Evolutionary conservation across 2,329 filamentous ascomycete species (phyloP), one percentile per base, ranked within the genome.

Genomic region (Fusarium keratoplasticum): DNA sequence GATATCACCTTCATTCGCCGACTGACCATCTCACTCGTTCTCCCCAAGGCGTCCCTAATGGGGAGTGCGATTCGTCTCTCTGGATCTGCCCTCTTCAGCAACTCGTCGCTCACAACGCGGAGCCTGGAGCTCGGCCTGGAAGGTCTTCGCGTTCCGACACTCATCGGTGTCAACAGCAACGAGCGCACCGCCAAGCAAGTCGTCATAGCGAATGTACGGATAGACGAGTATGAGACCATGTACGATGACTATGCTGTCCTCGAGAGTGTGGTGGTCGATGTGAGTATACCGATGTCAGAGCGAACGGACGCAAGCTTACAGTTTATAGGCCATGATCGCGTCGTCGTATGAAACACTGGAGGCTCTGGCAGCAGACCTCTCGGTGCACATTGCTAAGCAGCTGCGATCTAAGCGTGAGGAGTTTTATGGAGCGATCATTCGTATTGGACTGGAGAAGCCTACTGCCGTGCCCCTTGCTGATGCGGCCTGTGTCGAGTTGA

Each of bases 101-200:
- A 72, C 69, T 78, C 73, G 6, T 72, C 65, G 2, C 66, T 80
- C 60, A 73, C 73, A 4, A 74, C 74, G 31, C 80, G 81, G 22
- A 81, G 78, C 14, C 31, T 79, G 64, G 79, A 42, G 31, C 79
- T 93, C 54, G 84, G 85, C 40, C 80, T 94, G 10, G 86, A 87
- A 55, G 86, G 88, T 22, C 80, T 95, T 60, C 87, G 86, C 40
- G 86, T 94, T 11, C 91, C 93, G 29, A 91, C 90, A 35, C 81
- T 95, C 59, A 89, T 95, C 55, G 93, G 93, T 1, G 89, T 95
- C 31, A 95, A 95, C 77, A 81, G 84, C 25, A 93, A 95, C 76
- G 93, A 95, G 86, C 85, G 93, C 71, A 73, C 83, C 38, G 87
- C 86, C 5, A 93, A 90, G 82, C 93, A 95, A 82, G 87, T 92